A percentile compares a stretch with the other conserved stretches of the same genome.
phyloP scores from a whole-genome alignment of 257 asterid species.

The Solanum dulcamara region DNA sequence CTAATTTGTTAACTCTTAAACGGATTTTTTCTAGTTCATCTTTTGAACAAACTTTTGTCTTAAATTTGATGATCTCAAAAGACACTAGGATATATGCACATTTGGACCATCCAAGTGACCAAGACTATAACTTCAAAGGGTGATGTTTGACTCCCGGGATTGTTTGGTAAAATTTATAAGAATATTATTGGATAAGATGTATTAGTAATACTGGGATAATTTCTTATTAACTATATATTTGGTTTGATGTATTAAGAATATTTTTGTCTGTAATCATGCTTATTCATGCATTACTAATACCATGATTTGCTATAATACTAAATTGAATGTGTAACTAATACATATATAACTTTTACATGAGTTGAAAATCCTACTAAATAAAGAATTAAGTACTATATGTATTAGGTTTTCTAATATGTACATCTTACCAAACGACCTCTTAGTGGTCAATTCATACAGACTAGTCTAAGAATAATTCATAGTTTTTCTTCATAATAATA shows the following conservation, averaged over 20 bases:
- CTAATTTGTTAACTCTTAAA: neutral
- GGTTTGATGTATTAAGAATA: fast-evolving
- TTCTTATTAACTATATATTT: neutral
- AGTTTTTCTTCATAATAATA: neutral
- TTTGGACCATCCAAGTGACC: neutral
- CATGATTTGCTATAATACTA: neutral
- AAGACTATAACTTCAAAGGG: neutral
- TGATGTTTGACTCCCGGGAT: neutral
- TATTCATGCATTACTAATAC: neutral
- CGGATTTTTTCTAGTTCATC: neutral
- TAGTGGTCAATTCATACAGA: neutral
- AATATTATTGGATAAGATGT: neutral
- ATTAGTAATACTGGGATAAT: neutral
- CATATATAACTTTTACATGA: too few relatives aligned
- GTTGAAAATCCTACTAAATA: too few relatives aligned
- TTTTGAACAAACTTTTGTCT: neutral
- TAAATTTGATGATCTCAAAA: neutral
- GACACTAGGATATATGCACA: neutral
- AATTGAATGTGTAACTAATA: neutral
- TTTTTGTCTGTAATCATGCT: neutral
- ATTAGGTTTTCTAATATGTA: neutral
- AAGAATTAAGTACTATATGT: neutral
- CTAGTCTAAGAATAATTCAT: neutral
- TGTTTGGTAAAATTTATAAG: neutral
- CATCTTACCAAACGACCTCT: neutral